Conservation (phyloP, 2,329 filamentous ascomycete species). For the Rutstroemia sp. region DNA sequence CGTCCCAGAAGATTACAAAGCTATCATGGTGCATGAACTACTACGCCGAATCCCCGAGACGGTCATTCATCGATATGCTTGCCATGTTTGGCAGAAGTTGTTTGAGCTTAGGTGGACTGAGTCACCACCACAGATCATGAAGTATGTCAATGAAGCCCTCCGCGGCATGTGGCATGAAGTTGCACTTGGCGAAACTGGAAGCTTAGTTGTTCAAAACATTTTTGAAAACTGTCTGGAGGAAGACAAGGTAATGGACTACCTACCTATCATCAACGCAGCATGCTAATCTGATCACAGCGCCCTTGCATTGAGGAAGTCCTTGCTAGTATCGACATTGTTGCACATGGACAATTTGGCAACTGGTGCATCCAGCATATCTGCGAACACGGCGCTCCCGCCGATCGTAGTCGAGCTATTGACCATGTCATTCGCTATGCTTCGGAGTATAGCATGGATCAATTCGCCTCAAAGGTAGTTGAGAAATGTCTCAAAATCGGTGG, state of each 20-base stretch:
- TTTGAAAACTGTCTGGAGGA: conserved; percentile 99
- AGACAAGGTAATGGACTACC: conserved; percentile 66
- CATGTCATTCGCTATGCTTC: conserved; percentile 90
- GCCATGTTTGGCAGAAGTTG: conserved; percentile 98
- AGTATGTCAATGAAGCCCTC: conserved; percentile 91
- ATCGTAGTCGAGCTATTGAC: conserved; percentile 88
- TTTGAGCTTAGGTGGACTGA: conserved; percentile 96
- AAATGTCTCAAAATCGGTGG: conserved; percentile 98
- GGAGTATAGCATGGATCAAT: conserved; percentile 98
- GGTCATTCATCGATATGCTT: conserved; percentile 96
- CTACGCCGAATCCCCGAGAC: conserved; percentile 94
- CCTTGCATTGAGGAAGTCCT: conserved; percentile 97
- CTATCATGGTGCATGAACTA: conserved; percentile 96
- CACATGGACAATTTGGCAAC: conserved; percentile 96
- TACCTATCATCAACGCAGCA: not conserved
- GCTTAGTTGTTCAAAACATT: conserved; percentile 97
- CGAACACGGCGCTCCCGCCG: conserved; percentile 85
- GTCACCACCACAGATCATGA: conserved; percentile 96
- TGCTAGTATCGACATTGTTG: conserved; percentile 88
- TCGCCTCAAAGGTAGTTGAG: conserved; percentile 97
- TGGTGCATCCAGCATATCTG: conserved; percentile 99
- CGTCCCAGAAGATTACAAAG: conserved; percentile 95
- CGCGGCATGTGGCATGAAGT: conserved; percentile 99
- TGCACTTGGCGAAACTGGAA: conserved; percentile 92
- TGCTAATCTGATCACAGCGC: conserved; percentile 49